Percentiles rank a stretch among this genome's conserved stretches.
Conservation (phyloP, 768 basidiomycete genomes). For the Suillus discolor region DNA sequence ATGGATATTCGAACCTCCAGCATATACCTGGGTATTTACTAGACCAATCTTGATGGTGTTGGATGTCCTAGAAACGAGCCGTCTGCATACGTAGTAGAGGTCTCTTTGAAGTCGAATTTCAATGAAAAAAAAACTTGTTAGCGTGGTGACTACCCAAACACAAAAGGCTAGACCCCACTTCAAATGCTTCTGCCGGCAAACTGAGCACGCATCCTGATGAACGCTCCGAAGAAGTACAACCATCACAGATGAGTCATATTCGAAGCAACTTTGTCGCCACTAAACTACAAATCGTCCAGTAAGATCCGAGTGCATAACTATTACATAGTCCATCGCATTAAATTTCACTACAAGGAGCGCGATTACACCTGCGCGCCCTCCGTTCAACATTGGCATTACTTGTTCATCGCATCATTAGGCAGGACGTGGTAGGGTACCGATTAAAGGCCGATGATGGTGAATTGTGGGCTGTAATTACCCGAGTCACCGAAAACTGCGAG, state of each 20-base stretch:
- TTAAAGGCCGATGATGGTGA: conserved; percentile 25
- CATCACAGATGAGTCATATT: conserved; percentile 4
- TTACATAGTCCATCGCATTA: conserved; percentile 6
- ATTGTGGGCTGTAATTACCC: conserved; percentile 29
- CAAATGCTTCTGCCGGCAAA: neutral
- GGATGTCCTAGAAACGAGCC: neutral
- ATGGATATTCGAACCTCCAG: neutral
- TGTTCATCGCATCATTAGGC: conserved; percentile 4
- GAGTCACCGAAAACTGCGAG: conserved; percentile 37
- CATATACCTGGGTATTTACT: neutral
- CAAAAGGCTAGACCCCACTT: neutral
- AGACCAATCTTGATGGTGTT: neutral
- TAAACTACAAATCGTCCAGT: conserved; percentile 3
- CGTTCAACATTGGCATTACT: neutral
- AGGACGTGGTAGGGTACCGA: neutral
- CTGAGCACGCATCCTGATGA: neutral
- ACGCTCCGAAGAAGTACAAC: neutral
- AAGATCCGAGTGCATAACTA: conserved; percentile 3
- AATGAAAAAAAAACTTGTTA: neutral
- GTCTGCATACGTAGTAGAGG: neutral
- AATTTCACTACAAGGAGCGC: neutral
- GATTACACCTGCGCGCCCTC: neutral
- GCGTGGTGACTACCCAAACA: neutral
- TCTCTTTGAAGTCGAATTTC: neutral
- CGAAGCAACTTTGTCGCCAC: conserved; percentile 1